Evolutionary conservation across 768 basidiomycete genomes (phyloP), one percentile per base, ranked within the genome.

Genomic region (Collybia nuda): DNA sequence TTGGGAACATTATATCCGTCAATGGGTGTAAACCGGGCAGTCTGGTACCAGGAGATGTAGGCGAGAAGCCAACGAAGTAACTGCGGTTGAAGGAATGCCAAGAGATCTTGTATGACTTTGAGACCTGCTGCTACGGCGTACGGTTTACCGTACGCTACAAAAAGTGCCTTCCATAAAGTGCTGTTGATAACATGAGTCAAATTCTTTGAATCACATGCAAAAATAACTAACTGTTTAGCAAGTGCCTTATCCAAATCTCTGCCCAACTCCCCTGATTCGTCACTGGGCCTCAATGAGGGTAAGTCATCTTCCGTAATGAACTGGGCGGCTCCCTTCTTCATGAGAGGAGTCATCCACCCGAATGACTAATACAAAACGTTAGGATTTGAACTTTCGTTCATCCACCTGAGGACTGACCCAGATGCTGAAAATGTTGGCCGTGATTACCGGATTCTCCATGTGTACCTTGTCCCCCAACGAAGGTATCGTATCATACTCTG

Each of bases 31-130:
- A 73, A 73, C 15, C 76, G 74, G 5, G 79, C 60, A 37, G 62
- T 68, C 59, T 89, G 87, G 65, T 96, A 97, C 2, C 71, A 67
- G 0, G 90, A 84, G 40, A 98, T 94, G 62, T 90, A 98, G 7
- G 79, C 69, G 44, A 98, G 74, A 4, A 98, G 72, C 59, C 82
- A 76, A 6, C 90, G 82, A 19, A 98, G 79, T 1, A 97, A 76
- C 62, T 93, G 87, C 0, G 96, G 96, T 62, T 98, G 95, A 6
- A 83, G 65, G 68, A 97, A 98, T 0, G 84, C 82, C 17, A 98
- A 72, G 22, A 73, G 69, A 62, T 98, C 96, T 63, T 94, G 91
- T 1, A 78, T 26, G n/a, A 89, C 51, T 67, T 96, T 97, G 42
- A 95, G 72, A 18, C 62, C 41, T 0, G 74, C 79, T 0, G 88